Evolutionary conservation across 805 yeast genomes (phyloP), one percentile per base, ranked within the genome.

Genomic region (Wickerhamomyces queroliae): DNA sequence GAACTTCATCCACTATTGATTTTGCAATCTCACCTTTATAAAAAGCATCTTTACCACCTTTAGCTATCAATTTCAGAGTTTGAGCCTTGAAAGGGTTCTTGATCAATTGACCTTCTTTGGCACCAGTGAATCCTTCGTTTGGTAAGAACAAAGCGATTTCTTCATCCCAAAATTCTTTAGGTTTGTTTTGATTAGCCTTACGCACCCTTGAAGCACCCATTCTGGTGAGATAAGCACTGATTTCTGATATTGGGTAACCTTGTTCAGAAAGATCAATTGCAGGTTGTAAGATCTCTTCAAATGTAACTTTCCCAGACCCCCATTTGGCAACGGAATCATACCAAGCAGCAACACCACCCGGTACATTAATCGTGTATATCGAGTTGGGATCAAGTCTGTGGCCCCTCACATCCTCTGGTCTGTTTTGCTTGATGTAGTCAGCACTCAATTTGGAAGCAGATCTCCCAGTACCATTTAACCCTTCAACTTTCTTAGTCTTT

Each of bases 341-440:
- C 93, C 93, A 85, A 0, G 87, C 91, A 6, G 87, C 86, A 35
- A 83, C 70, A 2, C 87, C 81, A 5, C 95, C 95, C 0, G 93
- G 93, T 5, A 84, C 89, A 37, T 79, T 80, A 7, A 80, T 75
- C 0, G 82, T 61, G 42, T 76, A 76, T 3, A 78, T 72, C 2
- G 86, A 79, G 23, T 63, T 62, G 11, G 50, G 50, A 0, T 76
- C 76, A 23, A 83, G 63, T 51, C 87, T 68, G 21, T 63, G 59
- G 28, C 75, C 65, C 9, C 65, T 56, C 30, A 72, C 61, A 15
- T 74, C 74, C 17, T 66, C 62, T 15, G 70, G 64, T 29, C 45
- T 38, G 33, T 62, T 51, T 36, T 68, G 53, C 42, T 62, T 56
- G 4, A 80, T 66, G 44, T 67, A 60, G 13, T 79, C 80, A 11